Conservation (phyloP, 352 stramenopile species). For the Phytophthora pseudosyringae region DNA sequence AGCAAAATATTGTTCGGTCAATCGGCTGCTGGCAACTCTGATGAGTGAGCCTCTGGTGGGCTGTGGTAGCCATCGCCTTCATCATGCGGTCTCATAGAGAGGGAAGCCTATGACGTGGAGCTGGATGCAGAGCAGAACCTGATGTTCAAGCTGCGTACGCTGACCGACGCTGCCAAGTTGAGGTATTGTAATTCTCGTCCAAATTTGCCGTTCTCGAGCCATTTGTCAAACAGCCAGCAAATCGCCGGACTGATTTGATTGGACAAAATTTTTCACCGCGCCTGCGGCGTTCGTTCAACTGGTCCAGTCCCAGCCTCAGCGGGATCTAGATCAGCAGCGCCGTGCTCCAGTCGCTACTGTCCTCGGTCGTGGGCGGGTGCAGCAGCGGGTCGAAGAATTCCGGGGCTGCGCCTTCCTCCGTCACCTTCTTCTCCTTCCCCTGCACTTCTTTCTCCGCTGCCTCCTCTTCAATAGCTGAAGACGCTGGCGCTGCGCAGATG, state of each 20-base stretch:
- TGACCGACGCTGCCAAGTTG: neutral
- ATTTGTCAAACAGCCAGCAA: too few relatives aligned
- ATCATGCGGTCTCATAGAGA: neutral
- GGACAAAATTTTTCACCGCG: too few relatives aligned
- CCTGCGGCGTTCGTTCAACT: conserved; percentile 66
- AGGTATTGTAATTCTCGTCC: too few relatives aligned
- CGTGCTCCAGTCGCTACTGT: conserved; percentile 78
- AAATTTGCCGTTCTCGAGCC: too few relatives aligned
- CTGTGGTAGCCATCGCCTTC: neutral
- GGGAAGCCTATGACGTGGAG: neutral
- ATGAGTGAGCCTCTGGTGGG: neutral
- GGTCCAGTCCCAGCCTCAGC: conserved; percentile 91
- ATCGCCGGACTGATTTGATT: too few relatives aligned
- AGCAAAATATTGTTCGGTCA: neutral
- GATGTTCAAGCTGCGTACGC: neutral
- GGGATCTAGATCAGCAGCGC: conserved; percentile 93
- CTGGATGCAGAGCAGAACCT: neutral
- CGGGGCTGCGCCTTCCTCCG: neutral
- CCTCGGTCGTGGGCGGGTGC: conserved; percentile 60
- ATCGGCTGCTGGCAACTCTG: neutral
- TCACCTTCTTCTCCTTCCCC: conserved; percentile 4
- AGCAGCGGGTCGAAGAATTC: conserved; percentile 89
- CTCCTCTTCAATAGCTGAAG: conserved; percentile 21
- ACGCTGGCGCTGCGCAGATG: neutral
- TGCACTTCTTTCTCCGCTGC: conserved; percentile 10